phyloP scores from a whole-genome alignment of 148 eudicot species.

The Rhododendron simsii region DNA sequence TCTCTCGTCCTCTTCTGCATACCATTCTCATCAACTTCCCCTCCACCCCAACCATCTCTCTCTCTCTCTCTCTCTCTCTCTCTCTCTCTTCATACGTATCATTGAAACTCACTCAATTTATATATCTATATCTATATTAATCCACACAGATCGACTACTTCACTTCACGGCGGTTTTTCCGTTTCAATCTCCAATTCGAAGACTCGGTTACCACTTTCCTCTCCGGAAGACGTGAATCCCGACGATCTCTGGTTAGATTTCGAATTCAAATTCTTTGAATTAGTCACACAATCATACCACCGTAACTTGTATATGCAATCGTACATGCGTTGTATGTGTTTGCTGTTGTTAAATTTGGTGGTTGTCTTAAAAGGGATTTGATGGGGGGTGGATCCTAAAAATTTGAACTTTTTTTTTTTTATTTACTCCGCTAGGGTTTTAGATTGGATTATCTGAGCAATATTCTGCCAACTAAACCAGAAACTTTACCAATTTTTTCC shows the following conservation, averaged over 20 bases:
- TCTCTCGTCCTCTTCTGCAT: neutral
- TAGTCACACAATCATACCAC: neutral
- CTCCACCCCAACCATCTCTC: neutral
- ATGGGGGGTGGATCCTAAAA: neutral
- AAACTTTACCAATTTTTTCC: neutral
- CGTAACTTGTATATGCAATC: neutral
- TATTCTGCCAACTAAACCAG: neutral
- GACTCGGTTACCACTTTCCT: neutral
- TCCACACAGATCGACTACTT: neutral
- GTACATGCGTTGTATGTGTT: neutral
- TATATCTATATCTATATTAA: neutral
- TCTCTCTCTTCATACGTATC: neutral
- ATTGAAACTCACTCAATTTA: neutral
- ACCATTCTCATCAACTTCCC: conserved; percentile 2
- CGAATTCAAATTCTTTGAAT: neutral
- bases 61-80: conserved; percentile 3
- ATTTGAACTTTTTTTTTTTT: neutral
- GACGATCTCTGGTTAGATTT: conserved; percentile 3
- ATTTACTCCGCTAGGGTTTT: neutral
- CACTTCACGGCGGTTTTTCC: neutral
- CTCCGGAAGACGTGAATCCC: neutral
- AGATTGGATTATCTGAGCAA: neutral
- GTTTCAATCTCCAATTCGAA: neutral
- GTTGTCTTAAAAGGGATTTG: neutral
- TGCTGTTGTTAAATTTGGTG: neutral